Base-by-base conservation (phyloP, 2,329 filamentous ascomycete genomes). In the Dothideomycetes sp. region DNA sequence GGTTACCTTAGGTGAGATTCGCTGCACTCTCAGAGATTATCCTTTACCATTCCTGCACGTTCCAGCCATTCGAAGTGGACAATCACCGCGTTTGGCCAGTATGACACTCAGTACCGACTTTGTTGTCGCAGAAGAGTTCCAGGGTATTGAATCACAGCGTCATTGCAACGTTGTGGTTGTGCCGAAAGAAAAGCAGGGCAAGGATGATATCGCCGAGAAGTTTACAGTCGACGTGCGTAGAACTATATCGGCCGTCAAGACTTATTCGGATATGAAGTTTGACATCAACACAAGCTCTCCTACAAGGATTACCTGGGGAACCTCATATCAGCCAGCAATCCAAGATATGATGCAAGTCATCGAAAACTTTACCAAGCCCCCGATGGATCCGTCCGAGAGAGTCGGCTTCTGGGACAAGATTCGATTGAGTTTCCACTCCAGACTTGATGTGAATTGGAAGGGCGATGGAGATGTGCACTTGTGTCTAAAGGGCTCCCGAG, bases 331-430 rank as follows among this genome's bases (percentile, higher is more conserved):
- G 56, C 91, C 93, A 19, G 89, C 89, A 1, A 89, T 98, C 34
- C 91, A 98, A 60, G 93, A 98, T 56, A 94, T 96, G 83, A 98
- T 98, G 91, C 95, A 96, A 75, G 88, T 88, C 18, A 84, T 98
- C 46, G 91, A 98, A 62, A 89, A 84, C 2, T 96, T 98, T 59
- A 95, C 89, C 1, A 98, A 98, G 58, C 86, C 89, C 6, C 88
- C 89, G 48, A 71, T 95, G 19, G 93, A 98, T 59, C 82, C 84
- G 1, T 96, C 91, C 0, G 93, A 98, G 49, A 75, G 83, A 42
- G 86, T 94, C 33, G 91, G 91, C 3, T 98, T 98, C 66, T 98
- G 91, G 91, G 91, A 98, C 64, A 98, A 98, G 69, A 88, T 98
- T 37, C 75, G 91, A 41, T 72, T 98, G 25, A 88, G 82, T 53